Evolutionary conservation across 352 stramenopile genomes (phyloP).

Genomic region (Plasmopara viticola): DNA sequence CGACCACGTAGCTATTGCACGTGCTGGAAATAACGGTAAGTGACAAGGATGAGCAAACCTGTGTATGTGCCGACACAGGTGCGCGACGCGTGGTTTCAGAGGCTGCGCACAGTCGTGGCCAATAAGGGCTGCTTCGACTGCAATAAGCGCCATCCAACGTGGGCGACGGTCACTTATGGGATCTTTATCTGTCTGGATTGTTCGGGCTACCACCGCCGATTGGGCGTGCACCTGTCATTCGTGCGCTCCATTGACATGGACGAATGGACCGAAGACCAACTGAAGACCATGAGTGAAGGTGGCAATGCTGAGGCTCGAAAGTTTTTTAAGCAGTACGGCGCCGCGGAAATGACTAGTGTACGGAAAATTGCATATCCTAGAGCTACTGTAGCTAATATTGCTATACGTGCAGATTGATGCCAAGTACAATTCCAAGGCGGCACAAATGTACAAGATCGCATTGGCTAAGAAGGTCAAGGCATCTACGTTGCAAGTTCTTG

Average conservation of each 20-base stretch:
- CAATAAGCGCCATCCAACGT: slow-evolving; percentile 92
- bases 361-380: slow-evolving; percentile 9
- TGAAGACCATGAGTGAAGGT: slow-evolving; percentile 89
- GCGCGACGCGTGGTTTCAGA: slow-evolving; percentile 80
- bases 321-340: slow-evolving; percentile 92
- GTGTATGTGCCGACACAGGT: slow-evolving; percentile 43
- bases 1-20: neutral
- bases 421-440: slow-evolving; percentile 89
- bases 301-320: slow-evolving; percentile 91
- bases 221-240: slow-evolving; percentile 93
- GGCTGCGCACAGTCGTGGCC: slow-evolving; percentile 58
- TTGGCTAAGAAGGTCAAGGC: slow-evolving; percentile 82
- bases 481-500: slow-evolving; percentile 52
- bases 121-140: slow-evolving; percentile 96
- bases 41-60: slow-evolving; percentile 29
- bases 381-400: slow-evolving; percentile 1
- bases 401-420: slow-evolving; percentile 66
- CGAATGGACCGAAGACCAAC: slow-evolving; percentile 89
- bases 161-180: slow-evolving; percentile 93
- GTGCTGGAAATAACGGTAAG: neutral
- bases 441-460: slow-evolving; percentile 82
- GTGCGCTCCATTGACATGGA: slow-evolving; percentile 92
- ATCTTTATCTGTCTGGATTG: slow-evolving; percentile 96
- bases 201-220: slow-evolving; percentile 88
- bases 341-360: slow-evolving; percentile 83